Percentiles rank a stretch among this genome's conserved stretches.
phyloP scores from a whole-genome alignment of 2,329 filamentous ascomycete genomes.

The Arthrobotrys conoides region DNA sequence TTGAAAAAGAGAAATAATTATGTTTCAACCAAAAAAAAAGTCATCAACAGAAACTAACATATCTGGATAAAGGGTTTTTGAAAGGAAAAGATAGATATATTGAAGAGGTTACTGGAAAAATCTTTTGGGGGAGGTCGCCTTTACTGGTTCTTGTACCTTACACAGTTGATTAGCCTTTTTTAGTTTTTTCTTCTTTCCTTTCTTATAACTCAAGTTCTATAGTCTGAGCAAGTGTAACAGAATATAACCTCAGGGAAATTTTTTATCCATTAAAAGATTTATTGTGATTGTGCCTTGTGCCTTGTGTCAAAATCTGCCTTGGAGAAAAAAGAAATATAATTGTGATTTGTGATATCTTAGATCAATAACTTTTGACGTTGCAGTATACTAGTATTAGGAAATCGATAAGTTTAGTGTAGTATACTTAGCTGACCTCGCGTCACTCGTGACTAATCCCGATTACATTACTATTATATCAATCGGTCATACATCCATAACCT shows the following conservation, averaged over 20 bases:
- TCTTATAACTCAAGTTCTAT: conserved; percentile 34
- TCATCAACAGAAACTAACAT: conserved; percentile 32
- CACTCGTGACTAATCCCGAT: not conserved
- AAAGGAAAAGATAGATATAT: not conserved
- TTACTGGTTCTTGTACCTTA: conserved; percentile 52
- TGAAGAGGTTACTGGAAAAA: conserved; percentile 38
- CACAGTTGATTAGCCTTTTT: conserved; percentile 43
- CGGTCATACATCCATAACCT: not conserved
- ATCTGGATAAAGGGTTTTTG: conserved; percentile 26
- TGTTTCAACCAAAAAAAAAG: conserved; percentile 38
- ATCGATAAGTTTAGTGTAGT: not conserved
- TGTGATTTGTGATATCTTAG: not conserved
- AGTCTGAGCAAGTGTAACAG: conserved; percentile 55
- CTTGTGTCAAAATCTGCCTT: not conserved
- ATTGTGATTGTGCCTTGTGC: not conserved
- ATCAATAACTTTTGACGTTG: too few species aligned
- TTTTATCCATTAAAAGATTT: conserved; percentile 40
- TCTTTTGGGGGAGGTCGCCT: conserved; percentile 38
- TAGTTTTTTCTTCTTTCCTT: not conserved
- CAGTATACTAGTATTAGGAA: too few species aligned
- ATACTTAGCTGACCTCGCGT: not conserved
- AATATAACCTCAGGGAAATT: conserved; percentile 43
- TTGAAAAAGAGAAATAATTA: conserved; percentile 31
- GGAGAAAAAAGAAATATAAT: not conserved
- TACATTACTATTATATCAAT: not conserved